phyloP scores from a whole-genome alignment of 169 alveolate genomes.

The Plasmodium blacklocki region DNA sequence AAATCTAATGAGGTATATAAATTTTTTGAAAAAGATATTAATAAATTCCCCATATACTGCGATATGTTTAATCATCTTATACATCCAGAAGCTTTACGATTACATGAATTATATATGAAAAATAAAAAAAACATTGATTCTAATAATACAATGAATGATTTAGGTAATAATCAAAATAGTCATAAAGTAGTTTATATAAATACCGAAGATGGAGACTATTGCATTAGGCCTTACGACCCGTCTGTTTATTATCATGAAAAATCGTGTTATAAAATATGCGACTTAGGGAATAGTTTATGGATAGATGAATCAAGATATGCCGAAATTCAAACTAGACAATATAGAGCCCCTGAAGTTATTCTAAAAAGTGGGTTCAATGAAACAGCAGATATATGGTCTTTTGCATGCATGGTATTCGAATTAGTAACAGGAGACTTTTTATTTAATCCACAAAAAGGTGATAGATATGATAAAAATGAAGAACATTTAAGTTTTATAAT shows the following conservation, averaged over 20 bases:
- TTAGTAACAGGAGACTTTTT: slow-evolving; percentile 98
- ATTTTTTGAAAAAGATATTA: slow-evolving; percentile 32
- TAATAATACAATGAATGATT: slow-evolving; percentile 1
- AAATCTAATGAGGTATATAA: background rate
- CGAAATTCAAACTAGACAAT: slow-evolving; percentile 98
- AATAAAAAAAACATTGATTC: slow-evolving; percentile 22
- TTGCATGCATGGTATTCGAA: slow-evolving; percentile 98
- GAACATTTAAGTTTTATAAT: slow-evolving; percentile 86
- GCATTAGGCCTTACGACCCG: slow-evolving; percentile 81
- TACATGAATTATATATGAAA: slow-evolving; percentile 30
- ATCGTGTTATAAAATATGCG: slow-evolving; percentile 94
- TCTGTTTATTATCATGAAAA: slow-evolving; percentile 82
- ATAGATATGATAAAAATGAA: slow-evolving; percentile 80
- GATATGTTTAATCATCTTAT: slow-evolving; percentile 55
- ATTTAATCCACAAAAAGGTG: slow-evolving; percentile 96
- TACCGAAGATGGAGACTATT: slow-evolving; percentile 79
- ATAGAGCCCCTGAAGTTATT: slow-evolving; percentile 98
- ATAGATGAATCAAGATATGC: slow-evolving; percentile 95
- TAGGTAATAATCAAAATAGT: slow-evolving; percentile 27
- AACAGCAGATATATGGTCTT: slow-evolving; percentile 98
- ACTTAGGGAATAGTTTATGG: slow-evolving; percentile 99
- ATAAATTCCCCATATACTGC: slow-evolving; percentile 59
- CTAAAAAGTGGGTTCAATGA: slow-evolving; percentile 95
- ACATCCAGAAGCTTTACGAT: slow-evolving; percentile 61
- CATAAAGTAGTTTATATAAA: slow-evolving; percentile 74